Evolutionary conservation across 2,329 filamentous ascomycete species (phyloP).

Genomic region (Fusarium humuli): DNA sequence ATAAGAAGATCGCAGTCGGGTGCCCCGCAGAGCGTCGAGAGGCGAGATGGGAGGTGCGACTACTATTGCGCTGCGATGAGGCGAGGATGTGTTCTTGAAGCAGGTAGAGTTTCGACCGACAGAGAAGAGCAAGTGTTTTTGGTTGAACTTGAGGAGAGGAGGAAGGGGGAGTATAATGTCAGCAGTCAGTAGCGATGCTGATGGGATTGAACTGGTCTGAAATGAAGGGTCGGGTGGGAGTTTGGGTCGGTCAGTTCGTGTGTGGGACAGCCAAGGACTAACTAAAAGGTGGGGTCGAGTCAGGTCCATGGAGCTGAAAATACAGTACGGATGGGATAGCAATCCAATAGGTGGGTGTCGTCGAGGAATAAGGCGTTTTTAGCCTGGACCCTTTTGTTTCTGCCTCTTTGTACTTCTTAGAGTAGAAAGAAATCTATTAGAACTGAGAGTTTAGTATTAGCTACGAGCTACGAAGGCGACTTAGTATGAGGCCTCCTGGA

Average conservation of each 20-base stretch:
- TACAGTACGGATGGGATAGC: slow-evolving; percentile 20
- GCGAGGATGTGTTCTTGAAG: neutral
- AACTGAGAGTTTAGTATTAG: neutral
- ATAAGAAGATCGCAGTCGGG: slow-evolving; percentile 19
- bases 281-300: slow-evolving; percentile 36
- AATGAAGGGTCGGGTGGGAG: slow-evolving; percentile 21
- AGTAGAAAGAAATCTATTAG: neutral
- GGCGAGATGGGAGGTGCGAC: slow-evolving; percentile 1
- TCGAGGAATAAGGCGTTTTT: slow-evolving; percentile 6
- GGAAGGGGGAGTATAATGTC: slow-evolving; percentile 8
- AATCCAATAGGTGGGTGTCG: neutral
- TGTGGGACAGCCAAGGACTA: slow-evolving; percentile 13
- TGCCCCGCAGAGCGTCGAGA: slow-evolving; percentile 34
- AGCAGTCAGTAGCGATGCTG: slow-evolving; percentile 20
- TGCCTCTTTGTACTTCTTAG: neutral
- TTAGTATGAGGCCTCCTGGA: neutral
- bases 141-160: slow-evolving; percentile 4
- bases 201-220: slow-evolving; percentile 12
- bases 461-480: neutral
- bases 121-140: neutral
- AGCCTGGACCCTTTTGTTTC: slow-evolving; percentile 3
- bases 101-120: neutral
- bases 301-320: slow-evolving; percentile 23
- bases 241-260: slow-evolving; percentile 24
- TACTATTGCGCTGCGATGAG: neutral